Conservation (phyloP, 2,329 filamentous ascomycete species). For the Nemania serpens region DNA sequence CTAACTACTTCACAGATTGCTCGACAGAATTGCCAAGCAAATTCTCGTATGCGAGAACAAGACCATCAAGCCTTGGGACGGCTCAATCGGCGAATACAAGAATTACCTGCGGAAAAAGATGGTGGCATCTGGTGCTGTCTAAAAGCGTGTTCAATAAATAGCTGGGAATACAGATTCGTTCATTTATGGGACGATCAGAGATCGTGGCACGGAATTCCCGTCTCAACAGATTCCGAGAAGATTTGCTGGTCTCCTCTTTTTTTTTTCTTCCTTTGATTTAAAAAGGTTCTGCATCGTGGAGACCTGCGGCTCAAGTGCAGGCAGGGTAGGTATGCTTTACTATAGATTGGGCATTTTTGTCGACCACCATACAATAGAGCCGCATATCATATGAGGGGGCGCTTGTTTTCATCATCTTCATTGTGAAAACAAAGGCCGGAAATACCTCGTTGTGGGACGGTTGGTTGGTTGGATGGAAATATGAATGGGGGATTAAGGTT, state of each 20-base stretch:
- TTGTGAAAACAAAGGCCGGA: neutral
- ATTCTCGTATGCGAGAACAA: slow-evolving; percentile 99
- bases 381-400: slow-evolving; percentile 19
- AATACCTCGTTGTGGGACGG: neutral
- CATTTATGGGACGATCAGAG: slow-evolving; percentile 4
- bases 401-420: neutral
- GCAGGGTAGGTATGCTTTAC: neutral
- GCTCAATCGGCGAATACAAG: slow-evolving; percentile 94
- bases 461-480: neutral
- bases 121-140: slow-evolving; percentile 84
- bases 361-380: slow-evolving; percentile 28
- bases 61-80: slow-evolving; percentile 88
- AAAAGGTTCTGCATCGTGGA: slow-evolving; percentile 17
- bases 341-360: slow-evolving; percentile 26
- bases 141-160: slow-evolving; percentile 44
- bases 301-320: slow-evolving; percentile 17
- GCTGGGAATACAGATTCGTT: slow-evolving; percentile 10
- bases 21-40: slow-evolving; percentile 99
- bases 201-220: slow-evolving; percentile 1
- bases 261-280: neutral
- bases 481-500: too few relatives aligned
- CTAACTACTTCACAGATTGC: slow-evolving; percentile 62
- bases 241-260: neutral
- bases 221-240: neutral
- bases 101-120: slow-evolving; percentile 99